A percentile compares a stretch with the other conserved stretches of the same genome.
Evolutionary conservation across 2,329 filamentous ascomycete genomes (phyloP).

Genomic region (Endothia cerciana): DNA sequence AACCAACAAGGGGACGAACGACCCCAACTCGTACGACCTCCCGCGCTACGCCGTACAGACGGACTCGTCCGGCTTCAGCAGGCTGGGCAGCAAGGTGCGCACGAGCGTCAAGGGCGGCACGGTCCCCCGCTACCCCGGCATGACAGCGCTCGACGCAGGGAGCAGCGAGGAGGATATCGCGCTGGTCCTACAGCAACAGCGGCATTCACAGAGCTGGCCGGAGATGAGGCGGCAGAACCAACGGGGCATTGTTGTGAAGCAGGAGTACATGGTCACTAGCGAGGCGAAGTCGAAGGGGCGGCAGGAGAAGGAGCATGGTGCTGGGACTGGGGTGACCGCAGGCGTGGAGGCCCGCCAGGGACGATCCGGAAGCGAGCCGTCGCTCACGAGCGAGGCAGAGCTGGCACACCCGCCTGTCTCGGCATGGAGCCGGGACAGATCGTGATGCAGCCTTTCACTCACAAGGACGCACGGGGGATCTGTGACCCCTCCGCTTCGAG

Average conservation of each 20-base stretch:
- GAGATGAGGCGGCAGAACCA: not conserved
- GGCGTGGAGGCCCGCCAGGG: not conserved
- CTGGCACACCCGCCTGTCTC: constrained; percentile 6
- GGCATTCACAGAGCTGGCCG: not conserved
- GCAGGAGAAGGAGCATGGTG: not conserved
- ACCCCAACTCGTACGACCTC: constrained; percentile 13
- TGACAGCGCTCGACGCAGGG: constrained; percentile 4
- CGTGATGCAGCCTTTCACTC: not conserved
- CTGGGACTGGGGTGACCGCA: not conserved
- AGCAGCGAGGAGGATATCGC: constrained; percentile 16
- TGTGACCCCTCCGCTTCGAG: not conserved
- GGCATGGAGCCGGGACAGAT: constrained; percentile 2
- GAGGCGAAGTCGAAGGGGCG: constrained; percentile 2
- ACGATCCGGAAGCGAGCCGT: constrained; percentile 1
- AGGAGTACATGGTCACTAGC: constrained; percentile 18
- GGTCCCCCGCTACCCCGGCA: constrained; percentile 3
- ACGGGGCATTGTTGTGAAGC: constrained; percentile 11
- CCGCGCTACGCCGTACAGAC: constrained; percentile 17
- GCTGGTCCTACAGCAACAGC: constrained; percentile 5
- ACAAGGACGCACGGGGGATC: not conserved
- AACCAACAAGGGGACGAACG: not conserved
- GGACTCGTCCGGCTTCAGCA: constrained; percentile 20
- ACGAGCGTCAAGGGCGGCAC: constrained; percentile 11
- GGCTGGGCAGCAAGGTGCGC: constrained; percentile 15
- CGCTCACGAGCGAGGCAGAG: not conserved